phyloP scores from a whole-genome alignment of 805 yeast species.

The Cyberlindnera misumaiensis region DNA sequence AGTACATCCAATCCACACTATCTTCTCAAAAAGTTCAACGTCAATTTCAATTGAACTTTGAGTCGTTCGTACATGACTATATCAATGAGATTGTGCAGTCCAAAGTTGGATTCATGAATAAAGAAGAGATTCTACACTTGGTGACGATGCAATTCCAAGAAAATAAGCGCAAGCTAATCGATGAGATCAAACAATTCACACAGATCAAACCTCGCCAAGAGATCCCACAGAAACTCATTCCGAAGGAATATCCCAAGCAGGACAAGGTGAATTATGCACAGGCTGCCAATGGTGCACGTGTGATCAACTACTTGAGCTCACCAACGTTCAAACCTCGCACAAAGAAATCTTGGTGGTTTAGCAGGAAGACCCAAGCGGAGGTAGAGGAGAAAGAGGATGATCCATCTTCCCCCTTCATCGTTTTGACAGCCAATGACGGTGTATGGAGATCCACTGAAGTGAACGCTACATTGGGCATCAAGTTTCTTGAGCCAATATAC shows the following conservation, averaged over 20 bases:
- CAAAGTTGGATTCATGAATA: slow-evolving; percentile 17
- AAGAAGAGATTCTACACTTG: slow-evolving; percentile 16
- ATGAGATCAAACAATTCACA: slow-evolving; percentile 16
- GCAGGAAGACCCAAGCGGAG: background rate
- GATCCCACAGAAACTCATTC: slow-evolving; percentile 4
- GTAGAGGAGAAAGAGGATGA: background rate
- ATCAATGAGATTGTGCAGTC: slow-evolving; percentile 11
- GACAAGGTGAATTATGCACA: slow-evolving; percentile 8
- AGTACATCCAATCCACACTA: slow-evolving; percentile 6
- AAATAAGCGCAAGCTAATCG: slow-evolving; percentile 15
- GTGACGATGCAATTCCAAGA: slow-evolving; percentile 18
- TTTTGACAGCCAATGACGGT: slow-evolving; percentile 14
- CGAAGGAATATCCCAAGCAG: background rate
- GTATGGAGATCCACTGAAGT: slow-evolving; percentile 20
- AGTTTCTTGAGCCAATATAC: slow-evolving; percentile 32
- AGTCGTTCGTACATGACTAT: slow-evolving; percentile 13
- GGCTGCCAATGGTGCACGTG: slow-evolving; percentile 26
- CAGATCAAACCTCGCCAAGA: slow-evolving; percentile 1
- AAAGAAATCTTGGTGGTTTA: slow-evolving; percentile 3
- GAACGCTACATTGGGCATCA: slow-evolving; percentile 24
- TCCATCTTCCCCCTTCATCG: slow-evolving; percentile 18
- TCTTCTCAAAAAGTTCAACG: slow-evolving; percentile 1
- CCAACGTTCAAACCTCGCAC: slow-evolving; percentile 22
- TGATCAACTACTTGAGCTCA: slow-evolving; percentile 31
- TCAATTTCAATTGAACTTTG: slow-evolving; percentile 12